Base-by-base conservation (phyloP, 2,329 filamentous ascomycete genomes). In the Scedosporium apiospermum region DNA sequence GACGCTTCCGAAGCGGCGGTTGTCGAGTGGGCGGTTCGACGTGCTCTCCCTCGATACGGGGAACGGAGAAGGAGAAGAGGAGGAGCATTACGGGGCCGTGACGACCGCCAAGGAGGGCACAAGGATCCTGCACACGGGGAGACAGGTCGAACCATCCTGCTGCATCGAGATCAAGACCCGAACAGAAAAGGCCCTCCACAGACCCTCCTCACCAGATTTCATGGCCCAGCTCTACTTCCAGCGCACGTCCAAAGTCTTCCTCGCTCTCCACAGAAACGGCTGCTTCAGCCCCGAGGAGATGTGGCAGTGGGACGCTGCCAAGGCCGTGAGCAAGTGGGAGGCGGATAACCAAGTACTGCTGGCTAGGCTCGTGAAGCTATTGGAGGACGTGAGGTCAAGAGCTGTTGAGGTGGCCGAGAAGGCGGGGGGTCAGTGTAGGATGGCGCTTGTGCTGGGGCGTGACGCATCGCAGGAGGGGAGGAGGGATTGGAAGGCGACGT, bases 101-200 rank as follows among this genome's bases (percentile, higher is more conserved):
- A 49, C 26, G 26, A 55, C 7, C 38, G 27, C 21, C 18, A 42
- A 23, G 30, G 57, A 59, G n/a, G 57, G 57, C 3, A 55, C 51
- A 6, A 23, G 16, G 21, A 44, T 61, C 44, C 26, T 61, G 6
- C 27, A 51, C 9, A 23, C 30, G 26, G 59, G 59, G 23, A 61
- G 10, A 9, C 14, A 38, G 27, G 12, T 61, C 12, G 4, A 27
- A 1, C 59, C 44, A 34, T 38, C 26, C 12, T 61, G 59, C 59
- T 49, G 42, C n/a, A 30, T 61, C 26, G 59, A 61, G 27, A 61
- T 61, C 46, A 61, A 61, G 59, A 61, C 59, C 16, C 59, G 46
- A 18, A 44, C 23, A n/a, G 26, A 44, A 16, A 41, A 55, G 51
- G 18, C 51, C 21, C 6, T 46, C 16, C 10, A 30, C 4, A 61